Percentiles rank a stretch among this genome's conserved stretches.
Conservation (phyloP, 192 early-diverging fungal genomes). For the Backusella liffmaniae region DNA sequence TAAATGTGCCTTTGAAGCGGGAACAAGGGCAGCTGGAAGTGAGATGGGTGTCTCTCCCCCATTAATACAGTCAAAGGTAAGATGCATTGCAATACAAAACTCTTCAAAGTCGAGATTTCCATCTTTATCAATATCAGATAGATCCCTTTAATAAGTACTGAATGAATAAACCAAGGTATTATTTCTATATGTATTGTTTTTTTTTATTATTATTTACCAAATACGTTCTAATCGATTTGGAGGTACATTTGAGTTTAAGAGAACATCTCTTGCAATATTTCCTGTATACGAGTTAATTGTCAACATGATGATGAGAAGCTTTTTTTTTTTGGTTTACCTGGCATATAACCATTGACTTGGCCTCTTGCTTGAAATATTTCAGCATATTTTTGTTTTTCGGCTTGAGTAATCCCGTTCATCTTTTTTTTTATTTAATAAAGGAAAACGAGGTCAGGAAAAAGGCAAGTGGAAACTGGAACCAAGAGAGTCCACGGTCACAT, state of each 20-base stretch:
- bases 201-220: slow-evolving; percentile 24
- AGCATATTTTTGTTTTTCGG: slow-evolving; percentile 51
- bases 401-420: slow-evolving; percentile 34
- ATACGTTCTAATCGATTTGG: slow-evolving; percentile 43
- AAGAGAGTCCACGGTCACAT: background rate
- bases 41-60: slow-evolving; percentile 52
- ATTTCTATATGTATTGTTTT: background rate
- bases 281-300: slow-evolving; percentile 21
- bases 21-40: slow-evolving; percentile 67
- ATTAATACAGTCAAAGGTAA: slow-evolving; percentile 67
- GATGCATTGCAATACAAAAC: slow-evolving; percentile 75
- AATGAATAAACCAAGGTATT: background rate
- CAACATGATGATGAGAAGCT: background rate
- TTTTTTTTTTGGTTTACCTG: slow-evolving; percentile 33
- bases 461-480: background rate
- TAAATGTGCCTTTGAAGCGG: slow-evolving; percentile 60
- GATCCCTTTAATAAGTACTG: slow-evolving; percentile 48
- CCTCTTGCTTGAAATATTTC: slow-evolving; percentile 54
- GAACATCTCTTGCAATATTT: slow-evolving; percentile 30
- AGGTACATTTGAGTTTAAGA: slow-evolving; percentile 41
- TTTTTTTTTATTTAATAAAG: background rate
- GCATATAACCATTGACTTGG: slow-evolving; percentile 51
- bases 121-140: slow-evolving; percentile 83
- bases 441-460: background rate
- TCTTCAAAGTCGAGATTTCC: slow-evolving; percentile 82